phyloP scores from a whole-genome alignment of 176 grass and related monocot genomes.

The Aegilops speltoides region DNA sequence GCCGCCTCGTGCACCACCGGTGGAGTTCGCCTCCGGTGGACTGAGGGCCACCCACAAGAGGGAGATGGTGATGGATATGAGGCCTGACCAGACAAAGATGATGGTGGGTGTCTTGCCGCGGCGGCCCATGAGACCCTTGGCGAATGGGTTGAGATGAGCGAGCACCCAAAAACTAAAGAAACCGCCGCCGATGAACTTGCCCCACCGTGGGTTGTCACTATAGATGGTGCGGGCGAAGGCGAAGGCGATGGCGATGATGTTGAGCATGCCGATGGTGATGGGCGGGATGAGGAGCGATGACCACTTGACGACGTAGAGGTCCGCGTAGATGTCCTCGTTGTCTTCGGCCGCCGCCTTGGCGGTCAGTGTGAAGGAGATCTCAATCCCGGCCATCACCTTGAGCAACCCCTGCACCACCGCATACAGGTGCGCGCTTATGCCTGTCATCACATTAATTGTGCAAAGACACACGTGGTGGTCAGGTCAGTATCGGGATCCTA shows the following conservation, averaged over 20 bases:
- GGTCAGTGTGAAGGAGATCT: conserved; percentile 37
- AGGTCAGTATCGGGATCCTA: not conserved
- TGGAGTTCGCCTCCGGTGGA: not conserved
- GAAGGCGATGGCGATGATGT: conserved; percentile 34
- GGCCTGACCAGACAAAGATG: conserved; percentile 31
- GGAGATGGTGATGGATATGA: conserved; percentile 36
- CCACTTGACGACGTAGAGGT: conserved; percentile 36
- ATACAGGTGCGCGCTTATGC: conserved; percentile 28
- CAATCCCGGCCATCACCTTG: conserved; percentile 36
- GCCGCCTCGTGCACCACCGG: not conserved
- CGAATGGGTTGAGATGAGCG: conserved; percentile 32
- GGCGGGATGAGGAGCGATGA: conserved; percentile 30
- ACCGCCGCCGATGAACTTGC: conserved; percentile 31
- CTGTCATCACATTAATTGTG: not conserved
- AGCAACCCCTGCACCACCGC: conserved; percentile 33
- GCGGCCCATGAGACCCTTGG: conserved; percentile 34
- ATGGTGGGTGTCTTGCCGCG: conserved; percentile 34
- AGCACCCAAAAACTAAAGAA: conserved; percentile 42
- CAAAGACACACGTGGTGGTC: not conserved
- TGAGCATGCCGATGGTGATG: conserved; percentile 32
- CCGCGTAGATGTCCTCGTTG: conserved; percentile 20
- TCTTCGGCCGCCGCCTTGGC: conserved; percentile 26
- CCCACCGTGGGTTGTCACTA: conserved; percentile 22
- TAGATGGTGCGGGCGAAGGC: conserved; percentile 27
- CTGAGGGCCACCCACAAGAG: conserved; percentile 27